Base-by-base conservation (phyloP, 345 rosid genomes). In the Citrus sp. region DNA sequence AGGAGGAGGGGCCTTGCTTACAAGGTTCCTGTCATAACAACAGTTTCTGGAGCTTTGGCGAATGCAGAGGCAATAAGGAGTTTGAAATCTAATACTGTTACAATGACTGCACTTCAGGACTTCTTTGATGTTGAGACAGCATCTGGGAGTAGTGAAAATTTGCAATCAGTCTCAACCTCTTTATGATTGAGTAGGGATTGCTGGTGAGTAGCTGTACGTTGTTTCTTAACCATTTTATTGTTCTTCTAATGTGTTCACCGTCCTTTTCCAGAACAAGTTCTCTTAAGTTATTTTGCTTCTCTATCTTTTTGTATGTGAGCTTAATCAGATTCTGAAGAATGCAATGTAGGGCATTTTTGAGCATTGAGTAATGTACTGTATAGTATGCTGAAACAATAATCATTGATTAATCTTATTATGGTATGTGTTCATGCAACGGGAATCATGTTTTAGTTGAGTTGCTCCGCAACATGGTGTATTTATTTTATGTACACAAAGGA, bases 1-100 rank as follows among this genome's bases (percentile, higher is more conserved):
- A 89, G 98, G 84, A 91, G 98, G 84, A 94, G 90, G 99, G 98
- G 95, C 67, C 91, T 94, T 75, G 94, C 95, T 22, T 96, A 93
- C 84, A 94, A 92, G 86, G 92, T 94, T 83, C 98, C 99, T 16
- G 88, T 90, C 79, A 87, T 94, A 77, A 96, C 99, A 27, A 96
- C 98, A 0, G 92, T 96, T 25, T 92, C 96, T 49, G 98, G 99
- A 70, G 98, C 98, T 8, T 83, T 92, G 82, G 97, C 99, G 42
- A 94, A 92, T 64, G 97, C 95, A 0, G 93, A 87, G 34, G 99
- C 97, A 37, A 94, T 96, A 60, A 87, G 85, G 84, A 96, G 91
- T 87, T 77, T 96, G 90, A 89, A 89, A 79, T 84, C 90, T 40
- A 86, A 89, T 79, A 71, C 86, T 12, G 80, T 96, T 56, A 55